Base-by-base conservation (phyloP, 2,329 filamentous ascomycete species). In the Epichloe amarillans region DNA sequence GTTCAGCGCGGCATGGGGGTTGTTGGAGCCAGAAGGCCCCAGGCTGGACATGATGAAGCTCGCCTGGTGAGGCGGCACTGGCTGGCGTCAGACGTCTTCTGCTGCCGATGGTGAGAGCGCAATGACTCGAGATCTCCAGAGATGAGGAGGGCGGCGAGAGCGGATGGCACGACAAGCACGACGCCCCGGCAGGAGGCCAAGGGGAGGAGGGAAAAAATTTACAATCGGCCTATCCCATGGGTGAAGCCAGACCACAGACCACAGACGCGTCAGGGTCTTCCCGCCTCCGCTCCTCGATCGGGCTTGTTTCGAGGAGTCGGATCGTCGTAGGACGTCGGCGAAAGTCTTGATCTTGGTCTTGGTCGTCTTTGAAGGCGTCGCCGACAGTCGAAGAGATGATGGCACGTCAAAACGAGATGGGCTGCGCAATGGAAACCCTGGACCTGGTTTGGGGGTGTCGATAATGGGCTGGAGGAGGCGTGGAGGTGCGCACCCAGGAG, bases 1-100 rank as follows among this genome's bases (percentile, higher is more conserved):
- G 58, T 68, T 68, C 58, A 80, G 69, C 63, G 73, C 73, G 53
- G 73, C 66, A 64, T 79, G 75, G 62, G 69, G 65, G 59, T 76
- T 78, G 52, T 76, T 78, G 53, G 73, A 66, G 60, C 72, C 72
- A 54, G 70, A 61, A 57, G 71, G 71, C 58, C 72, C 72, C 63
- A 75, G 65, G 63, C 68, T 67, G 62, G 72, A 74, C 72, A 75
- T 75, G 56, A 56, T 63, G 61, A 52, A 23, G 21, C 45, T 47
- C 37, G 46, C 33, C 50, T n/a, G 23, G 23, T 11, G 50, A 44
- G 38, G 46, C 38, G 46, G 36, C 41, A 46, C 33, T 36, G 44
- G 41, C 33, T 36, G 44, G 41, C n/a, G 36, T 46, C 40, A 17
- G 39, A 30, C 19, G 38, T 33, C 30, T 30, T 26, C 30, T 41